Base-by-base conservation (phyloP, 805 yeast genomes). In the Sporopachydermia quercuum region DNA sequence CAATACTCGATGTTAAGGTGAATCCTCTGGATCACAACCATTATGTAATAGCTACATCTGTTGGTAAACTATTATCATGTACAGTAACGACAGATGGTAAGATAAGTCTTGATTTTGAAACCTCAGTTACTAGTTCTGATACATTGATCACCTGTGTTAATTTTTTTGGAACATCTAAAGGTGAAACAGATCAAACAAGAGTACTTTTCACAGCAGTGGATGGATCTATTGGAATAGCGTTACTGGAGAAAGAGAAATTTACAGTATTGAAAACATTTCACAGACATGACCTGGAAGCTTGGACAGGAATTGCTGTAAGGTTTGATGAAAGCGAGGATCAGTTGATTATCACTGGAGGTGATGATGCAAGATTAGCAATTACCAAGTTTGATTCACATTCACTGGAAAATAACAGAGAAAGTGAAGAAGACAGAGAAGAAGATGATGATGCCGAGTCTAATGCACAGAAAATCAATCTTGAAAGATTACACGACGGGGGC, bases 401-500 rank as follows among this genome's bases (percentile, higher is more conserved):
- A n/a, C 30, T 23, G 30, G n/a, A n/a, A n/a, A n/a, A n/a, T n/a
- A n/a, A n/a, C n/a, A n/a, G n/a, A n/a, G n/a, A n/a, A n/a, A n/a
- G n/a, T n/a, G n/a, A n/a, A n/a, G n/a, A n/a, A n/a, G n/a, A n/a
- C n/a, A n/a, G 49, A 2, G 36, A 44, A 2, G 49, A 61, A 23
- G 49, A 59, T 48, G 42, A 53, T 4, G 41, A 49, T 34, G 43
- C 54, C 1, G 46, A 66, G 1, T 66, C 61, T 46, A 54, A 62
- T 39, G 57, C 62, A n/a, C n/a, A n/a, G n/a, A n/a, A n/a, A n/a
- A n/a, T n/a, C n/a, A n/a, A n/a, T n/a, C n/a, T n/a, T 3, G 53
- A 55, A 27, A 68, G 83, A 41, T 66, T 82, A 16, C 97, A 89
- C 54, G 80, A 75, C 34, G 96, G 97, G 0, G 98, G 98, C 1